phyloP scores from a whole-genome alignment of 2,329 filamentous ascomycete genomes.

The Oidium heveae region DNA sequence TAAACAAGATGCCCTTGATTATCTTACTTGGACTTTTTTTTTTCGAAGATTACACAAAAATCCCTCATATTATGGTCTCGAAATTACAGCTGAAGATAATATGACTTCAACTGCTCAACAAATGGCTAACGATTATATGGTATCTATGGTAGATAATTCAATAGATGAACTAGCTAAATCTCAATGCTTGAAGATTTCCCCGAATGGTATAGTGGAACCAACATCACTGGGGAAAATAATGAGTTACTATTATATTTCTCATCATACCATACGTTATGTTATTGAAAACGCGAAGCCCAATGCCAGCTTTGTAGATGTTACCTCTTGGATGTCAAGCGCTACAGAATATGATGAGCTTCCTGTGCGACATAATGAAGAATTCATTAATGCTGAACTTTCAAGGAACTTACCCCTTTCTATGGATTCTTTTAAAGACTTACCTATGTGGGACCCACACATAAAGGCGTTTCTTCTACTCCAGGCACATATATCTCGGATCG shows the following conservation, averaged over 20 bases:
- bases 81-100: slow-evolving; percentile 81
- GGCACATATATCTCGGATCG: slow-evolving; percentile 79
- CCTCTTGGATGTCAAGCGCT: slow-evolving; percentile 81
- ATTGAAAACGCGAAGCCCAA: slow-evolving; percentile 48
- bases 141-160: slow-evolving; percentile 72
- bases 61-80: slow-evolving; percentile 87
- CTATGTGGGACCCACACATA: slow-evolving; percentile 96
- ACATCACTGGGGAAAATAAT: slow-evolving; percentile 93
- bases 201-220: slow-evolving; percentile 70
- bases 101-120: slow-evolving; percentile 67
- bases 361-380: slow-evolving; percentile 91
- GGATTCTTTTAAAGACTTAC: slow-evolving; percentile 29
- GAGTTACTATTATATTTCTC: slow-evolving; percentile 96
- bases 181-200: slow-evolving; percentile 57
- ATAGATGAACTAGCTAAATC: slow-evolving; percentile 61
- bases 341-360: slow-evolving; percentile 95
- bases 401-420: slow-evolving; percentile 42
- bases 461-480: slow-evolving; percentile 88
- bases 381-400: slow-evolving; percentile 81
- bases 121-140: slow-evolving; percentile 82
- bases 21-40: slow-evolving; percentile 98
- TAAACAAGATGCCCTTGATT: slow-evolving; percentile 93
- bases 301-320: slow-evolving; percentile 55
- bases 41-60: slow-evolving; percentile 95
- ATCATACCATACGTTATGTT: slow-evolving; percentile 77